phyloP scores from a whole-genome alignment of 768 basidiomycete genomes.

The Rubroboletus pulcherrimus region DNA sequence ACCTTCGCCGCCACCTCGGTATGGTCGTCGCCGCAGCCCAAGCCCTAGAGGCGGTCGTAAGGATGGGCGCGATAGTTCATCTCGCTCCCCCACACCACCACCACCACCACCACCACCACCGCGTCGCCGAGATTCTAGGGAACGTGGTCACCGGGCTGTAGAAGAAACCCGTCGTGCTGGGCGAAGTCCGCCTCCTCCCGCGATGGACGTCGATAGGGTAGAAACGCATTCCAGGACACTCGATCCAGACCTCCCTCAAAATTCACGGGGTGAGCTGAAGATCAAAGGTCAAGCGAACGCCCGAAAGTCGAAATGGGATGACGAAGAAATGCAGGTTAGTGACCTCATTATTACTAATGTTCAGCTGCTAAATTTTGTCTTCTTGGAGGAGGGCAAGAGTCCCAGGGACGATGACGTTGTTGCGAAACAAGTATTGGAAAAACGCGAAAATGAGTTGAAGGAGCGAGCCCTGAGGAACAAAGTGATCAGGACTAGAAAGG shows the following conservation, averaged over 20 bases:
- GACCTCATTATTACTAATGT: conserved; percentile 2
- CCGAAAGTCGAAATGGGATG: conserved; percentile 55
- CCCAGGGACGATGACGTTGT: neutral
- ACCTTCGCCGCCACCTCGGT: conserved; percentile 31
- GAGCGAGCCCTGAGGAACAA: conserved; percentile 81
- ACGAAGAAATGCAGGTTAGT: conserved; percentile 31
- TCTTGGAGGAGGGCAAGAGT: conserved; percentile 21
- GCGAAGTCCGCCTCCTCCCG: conserved; percentile 25
- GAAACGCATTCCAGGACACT: conserved; percentile 23
- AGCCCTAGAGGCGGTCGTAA: conserved; percentile 34
- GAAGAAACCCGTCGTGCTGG: conserved; percentile 20
- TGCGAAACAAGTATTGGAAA: conserved; percentile 50
- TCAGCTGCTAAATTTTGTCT: conserved; percentile 7
- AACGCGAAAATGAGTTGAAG: conserved; percentile 75
- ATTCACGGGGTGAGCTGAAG: conserved; percentile 52
- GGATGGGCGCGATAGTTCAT: conserved; percentile 26
- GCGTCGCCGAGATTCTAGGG: conserved; percentile 31
- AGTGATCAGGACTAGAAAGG: conserved; percentile 69
- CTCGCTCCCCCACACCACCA: conserved; percentile 35
- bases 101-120: conserved; percentile 15
- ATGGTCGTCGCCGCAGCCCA: conserved; percentile 44
- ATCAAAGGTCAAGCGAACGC: conserved; percentile 70
- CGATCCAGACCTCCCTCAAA: conserved; percentile 30
- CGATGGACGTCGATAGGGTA: conserved; percentile 23
- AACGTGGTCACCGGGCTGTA: conserved; percentile 15